phyloP scores from a whole-genome alignment of 257 asterid genomes.

The Nicotiana otophora region DNA sequence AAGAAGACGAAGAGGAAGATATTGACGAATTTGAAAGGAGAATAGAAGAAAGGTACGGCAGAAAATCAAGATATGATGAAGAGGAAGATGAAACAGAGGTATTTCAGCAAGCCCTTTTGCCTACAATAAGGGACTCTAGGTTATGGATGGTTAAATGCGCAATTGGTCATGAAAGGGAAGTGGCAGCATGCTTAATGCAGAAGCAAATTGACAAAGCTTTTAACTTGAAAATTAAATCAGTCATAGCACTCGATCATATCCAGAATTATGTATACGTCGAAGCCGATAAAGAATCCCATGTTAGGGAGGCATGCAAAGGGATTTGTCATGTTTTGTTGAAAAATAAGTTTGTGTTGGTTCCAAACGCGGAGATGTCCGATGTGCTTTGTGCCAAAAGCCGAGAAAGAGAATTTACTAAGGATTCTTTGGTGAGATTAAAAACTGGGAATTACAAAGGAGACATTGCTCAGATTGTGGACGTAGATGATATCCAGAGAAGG shows the following conservation, averaged over 20 bases:
- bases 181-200: constrained; percentile 9
- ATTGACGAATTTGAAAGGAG: constrained; percentile 7
- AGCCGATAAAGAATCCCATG: constrained; percentile 18
- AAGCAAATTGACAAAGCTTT: not conserved
- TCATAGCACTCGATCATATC: constrained; percentile 8
- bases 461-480: constrained; percentile 83
- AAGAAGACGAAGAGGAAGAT: not conserved
- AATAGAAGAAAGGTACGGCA: too few species aligned
- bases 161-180: not conserved
- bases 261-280: constrained; percentile 7
- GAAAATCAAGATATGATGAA: not conserved
- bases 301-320: constrained; percentile 39
- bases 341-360: constrained; percentile 70
- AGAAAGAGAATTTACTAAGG: constrained; percentile 68
- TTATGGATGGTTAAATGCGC: not conserved
- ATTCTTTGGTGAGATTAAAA: constrained; percentile 88
- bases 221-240: not conserved
- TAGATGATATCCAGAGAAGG: constrained; percentile 74
- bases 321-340: constrained; percentile 61
- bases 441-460: constrained; percentile 84
- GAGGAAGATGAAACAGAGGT: not conserved
- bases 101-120: not conserved
- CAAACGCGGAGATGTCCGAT: constrained; percentile 89
- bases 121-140: not conserved
- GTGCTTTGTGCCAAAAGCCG: constrained; percentile 84